Conservation (phyloP, 805 yeast genomes). For the Priceomyces haplophilus region DNA sequence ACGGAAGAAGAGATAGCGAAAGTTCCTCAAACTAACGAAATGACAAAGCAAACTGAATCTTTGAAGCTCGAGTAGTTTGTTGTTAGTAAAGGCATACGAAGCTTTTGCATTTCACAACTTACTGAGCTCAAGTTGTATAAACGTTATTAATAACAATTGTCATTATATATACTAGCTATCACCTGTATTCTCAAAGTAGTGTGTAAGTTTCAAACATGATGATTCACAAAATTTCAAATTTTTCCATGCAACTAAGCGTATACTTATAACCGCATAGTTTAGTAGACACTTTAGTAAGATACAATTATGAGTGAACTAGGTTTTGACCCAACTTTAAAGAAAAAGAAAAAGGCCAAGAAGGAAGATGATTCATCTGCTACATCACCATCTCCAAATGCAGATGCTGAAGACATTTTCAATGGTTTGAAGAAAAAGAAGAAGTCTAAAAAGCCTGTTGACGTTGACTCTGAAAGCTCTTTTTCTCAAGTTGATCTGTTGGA, state of each 20-base stretch:
- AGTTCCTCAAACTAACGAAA: constrained; percentile 36
- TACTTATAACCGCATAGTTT: no score
- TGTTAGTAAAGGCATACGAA: no score
- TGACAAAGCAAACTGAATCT: constrained; percentile 24
- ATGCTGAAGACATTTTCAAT: constrained; percentile 58
- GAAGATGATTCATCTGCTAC: constrained; percentile 21
- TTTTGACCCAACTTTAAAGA: constrained; percentile 71
- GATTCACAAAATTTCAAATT: not conserved
- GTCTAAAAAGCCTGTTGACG: constrained; percentile 47
- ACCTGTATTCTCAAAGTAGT: not conserved
- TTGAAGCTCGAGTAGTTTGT: constrained; percentile 18
- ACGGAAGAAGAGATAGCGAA: constrained; percentile 34
- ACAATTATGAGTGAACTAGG: constrained; percentile 50
- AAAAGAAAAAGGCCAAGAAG: constrained; percentile 68
- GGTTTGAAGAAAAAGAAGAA: constrained; percentile 79
- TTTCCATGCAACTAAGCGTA: constrained; percentile 33
- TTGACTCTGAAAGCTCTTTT: constrained; percentile 17
- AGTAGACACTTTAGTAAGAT: no score
- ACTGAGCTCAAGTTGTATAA: no score
- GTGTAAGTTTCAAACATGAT: not conserved
- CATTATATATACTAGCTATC: no score
- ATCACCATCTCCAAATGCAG: constrained; percentile 31
- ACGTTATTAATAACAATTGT: no score
- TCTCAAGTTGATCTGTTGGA: constrained; percentile 33
- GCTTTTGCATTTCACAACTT: not conserved